phyloP scores from a whole-genome alignment of 176 grass and related monocot species.

The Saccharum officinarum region DNA sequence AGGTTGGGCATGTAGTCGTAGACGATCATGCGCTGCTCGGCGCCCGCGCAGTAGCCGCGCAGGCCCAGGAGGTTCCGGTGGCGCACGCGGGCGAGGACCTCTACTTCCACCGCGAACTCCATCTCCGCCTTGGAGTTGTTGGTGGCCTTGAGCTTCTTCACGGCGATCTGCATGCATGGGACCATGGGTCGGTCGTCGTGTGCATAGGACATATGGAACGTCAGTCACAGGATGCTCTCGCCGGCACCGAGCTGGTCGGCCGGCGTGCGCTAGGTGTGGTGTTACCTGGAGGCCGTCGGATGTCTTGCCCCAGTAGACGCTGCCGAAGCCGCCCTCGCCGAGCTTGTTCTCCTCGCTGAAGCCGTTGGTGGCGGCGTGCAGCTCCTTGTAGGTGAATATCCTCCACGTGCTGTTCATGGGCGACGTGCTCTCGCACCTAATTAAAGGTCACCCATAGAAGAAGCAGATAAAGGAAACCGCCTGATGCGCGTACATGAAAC shows the following conservation, averaged over 20 bases:
- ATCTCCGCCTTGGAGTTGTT: conserved; percentile 83
- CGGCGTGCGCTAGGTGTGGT: no score
- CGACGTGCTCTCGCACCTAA: conserved; percentile 27
- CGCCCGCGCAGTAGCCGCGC: conserved; percentile 55
- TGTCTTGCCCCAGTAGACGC: conserved; percentile 71
- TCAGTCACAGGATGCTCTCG: background rate
- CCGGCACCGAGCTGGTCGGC: background rate
- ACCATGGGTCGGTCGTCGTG: no score
- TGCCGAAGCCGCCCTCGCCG: conserved; percentile 78
- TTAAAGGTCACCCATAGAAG: background rate
- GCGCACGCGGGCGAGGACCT: conserved; percentile 63
- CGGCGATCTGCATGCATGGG: conserved; percentile 45
- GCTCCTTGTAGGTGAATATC: conserved; percentile 77
- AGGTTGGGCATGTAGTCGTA: conserved; percentile 90
- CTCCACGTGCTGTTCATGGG: conserved; percentile 48
- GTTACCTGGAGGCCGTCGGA: conserved; percentile 52
- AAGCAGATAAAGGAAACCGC: no score
- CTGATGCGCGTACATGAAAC: background rate
- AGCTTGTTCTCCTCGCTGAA: conserved; percentile 78
- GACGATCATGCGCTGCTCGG: conserved; percentile 66
- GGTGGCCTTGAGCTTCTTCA: conserved; percentile 66
- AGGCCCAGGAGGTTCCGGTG: conserved; percentile 70
- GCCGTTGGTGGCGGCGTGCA: conserved; percentile 55
- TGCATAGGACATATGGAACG: no score
- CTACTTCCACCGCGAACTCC: conserved; percentile 81